These are phyloP conservation scores for Phytophthora ohioensis DNA, from an alignment of 352 stramenopile species.

Conservation along the genomic window DNA sequence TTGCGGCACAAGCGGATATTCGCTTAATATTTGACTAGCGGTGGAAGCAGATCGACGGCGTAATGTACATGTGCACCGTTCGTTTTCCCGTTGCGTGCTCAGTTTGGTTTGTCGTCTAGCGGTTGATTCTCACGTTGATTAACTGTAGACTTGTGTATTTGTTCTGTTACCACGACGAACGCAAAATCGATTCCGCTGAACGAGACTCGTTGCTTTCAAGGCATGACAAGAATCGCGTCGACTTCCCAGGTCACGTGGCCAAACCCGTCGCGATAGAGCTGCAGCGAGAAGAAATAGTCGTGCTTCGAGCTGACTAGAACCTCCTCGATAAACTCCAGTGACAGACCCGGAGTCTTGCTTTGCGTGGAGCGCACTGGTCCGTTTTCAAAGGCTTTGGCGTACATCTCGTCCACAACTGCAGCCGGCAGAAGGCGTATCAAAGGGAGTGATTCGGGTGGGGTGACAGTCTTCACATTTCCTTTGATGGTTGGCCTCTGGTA, in stretches of 20 bases:
- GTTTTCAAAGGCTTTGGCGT: conserved; percentile 17
- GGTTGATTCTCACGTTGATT: conserved; percentile 10
- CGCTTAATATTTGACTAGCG: conserved; percentile 34
- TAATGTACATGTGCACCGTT: conserved; percentile 49
- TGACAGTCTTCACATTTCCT: conserved; percentile 23
- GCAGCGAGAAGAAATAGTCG: conserved; percentile 48
- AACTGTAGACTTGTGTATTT: conserved; percentile 19
- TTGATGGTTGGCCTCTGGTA: conserved; percentile 35
- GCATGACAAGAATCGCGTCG: conserved; percentile 40
- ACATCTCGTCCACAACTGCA: conserved; percentile 34
- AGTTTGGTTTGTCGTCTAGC: conserved; percentile 15
- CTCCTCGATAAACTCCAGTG: conserved; percentile 31
- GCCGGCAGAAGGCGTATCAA: conserved; percentile 44
- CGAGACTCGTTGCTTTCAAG: conserved; percentile 10
- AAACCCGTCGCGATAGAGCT: conserved; percentile 34
- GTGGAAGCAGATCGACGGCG: conserved; percentile 30
- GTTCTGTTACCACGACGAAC: conserved; percentile 7
- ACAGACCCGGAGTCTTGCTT: conserved; percentile 24
- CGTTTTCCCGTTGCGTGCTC: conserved; percentile 26
- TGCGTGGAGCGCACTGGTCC: background rate
- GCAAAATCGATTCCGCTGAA: conserved; percentile 2
- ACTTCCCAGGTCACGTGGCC: conserved; percentile 40
- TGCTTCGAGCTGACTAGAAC: conserved; percentile 21
- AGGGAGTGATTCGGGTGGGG: conserved; percentile 23
- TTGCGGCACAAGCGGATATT: conserved; percentile 20